Conservation (phyloP, 257 asterid species). For the Galeopsis tetrahit region DNA sequence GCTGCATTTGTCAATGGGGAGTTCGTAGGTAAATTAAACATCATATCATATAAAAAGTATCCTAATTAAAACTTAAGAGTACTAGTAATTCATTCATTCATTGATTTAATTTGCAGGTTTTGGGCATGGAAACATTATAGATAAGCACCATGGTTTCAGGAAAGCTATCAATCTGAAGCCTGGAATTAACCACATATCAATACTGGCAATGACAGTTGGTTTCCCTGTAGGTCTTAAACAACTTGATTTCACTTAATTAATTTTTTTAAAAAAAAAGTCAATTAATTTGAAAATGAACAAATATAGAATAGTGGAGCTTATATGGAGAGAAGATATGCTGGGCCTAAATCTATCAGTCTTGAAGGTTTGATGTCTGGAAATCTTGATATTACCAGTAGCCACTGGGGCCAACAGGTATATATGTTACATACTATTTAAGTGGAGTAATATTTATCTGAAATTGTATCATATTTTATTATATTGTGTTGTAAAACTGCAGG, state of each 20-base stretch:
- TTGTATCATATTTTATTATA: too few relatives aligned
- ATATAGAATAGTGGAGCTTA: constrained; percentile 91
- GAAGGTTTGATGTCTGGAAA: constrained; percentile 93
- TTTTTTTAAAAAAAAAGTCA: not conserved
- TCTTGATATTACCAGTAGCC: constrained; percentile 68
- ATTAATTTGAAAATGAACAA: not conserved
- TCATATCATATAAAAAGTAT: not conserved
- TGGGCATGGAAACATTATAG: constrained; percentile 82
- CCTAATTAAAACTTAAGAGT: too few relatives aligned
- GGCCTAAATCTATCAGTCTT: constrained; percentile 68
- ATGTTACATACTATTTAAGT: too few relatives aligned
- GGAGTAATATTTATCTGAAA: not conserved
- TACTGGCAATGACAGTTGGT: constrained; percentile 79
- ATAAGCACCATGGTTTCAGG: constrained; percentile 74
- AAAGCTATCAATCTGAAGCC: constrained; percentile 50
- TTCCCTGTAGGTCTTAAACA: constrained; percentile 59
- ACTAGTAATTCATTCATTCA: too few relatives aligned
- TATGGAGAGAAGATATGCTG: constrained; percentile 96
- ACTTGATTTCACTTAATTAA: too few relatives aligned
- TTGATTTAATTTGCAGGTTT: constrained; percentile 48
- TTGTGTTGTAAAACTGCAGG: constrained; percentile 36
- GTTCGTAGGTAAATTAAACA: constrained; percentile 54
- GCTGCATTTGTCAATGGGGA: constrained; percentile 75
- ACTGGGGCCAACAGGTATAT: constrained; percentile 77
- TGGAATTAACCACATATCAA: constrained; percentile 63